A percentile compares a stretch with the other conserved stretches of the same genome.
phyloP scores from a whole-genome alignment of 1,284 basidiomycete genomes.

The Cryptococcus hybrid region DNA sequence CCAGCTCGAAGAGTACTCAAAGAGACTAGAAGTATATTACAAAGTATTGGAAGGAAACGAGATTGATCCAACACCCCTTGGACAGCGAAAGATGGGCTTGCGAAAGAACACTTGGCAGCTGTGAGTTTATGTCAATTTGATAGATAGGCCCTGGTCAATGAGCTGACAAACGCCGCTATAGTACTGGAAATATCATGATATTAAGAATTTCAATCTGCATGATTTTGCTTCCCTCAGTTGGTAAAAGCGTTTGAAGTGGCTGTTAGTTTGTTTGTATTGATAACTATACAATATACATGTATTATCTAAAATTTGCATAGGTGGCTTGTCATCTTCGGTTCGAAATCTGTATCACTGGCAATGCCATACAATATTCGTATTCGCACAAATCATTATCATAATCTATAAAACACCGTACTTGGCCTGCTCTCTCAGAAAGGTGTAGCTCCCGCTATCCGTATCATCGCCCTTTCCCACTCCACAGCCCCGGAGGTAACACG shows the following conservation, averaged over 20 bases:
- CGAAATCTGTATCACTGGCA: too few species aligned
- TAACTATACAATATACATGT: too few species aligned
- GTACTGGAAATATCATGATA: conserved; percentile 17
- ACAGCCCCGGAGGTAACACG: conserved; percentile 22
- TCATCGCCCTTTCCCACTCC: conserved; percentile 33
- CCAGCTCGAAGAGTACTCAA: conserved; percentile 30
- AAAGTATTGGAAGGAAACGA: conserved; percentile 23
- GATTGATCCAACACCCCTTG: conserved; percentile 33
- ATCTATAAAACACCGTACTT: conserved; percentile 1
- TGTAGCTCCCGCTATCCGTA: conserved; percentile 38
- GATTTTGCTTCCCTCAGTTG: conserved; percentile 17
- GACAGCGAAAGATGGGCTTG: conserved; percentile 25
- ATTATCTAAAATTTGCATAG: too few species aligned
- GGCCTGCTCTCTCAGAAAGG: conserved; percentile 27
- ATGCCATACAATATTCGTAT: background rate
- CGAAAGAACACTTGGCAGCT: conserved; percentile 22
- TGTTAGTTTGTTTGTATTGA: too few species aligned
- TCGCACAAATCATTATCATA: background rate
- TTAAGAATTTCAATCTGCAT: conserved; percentile 13
- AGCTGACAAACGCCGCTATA: background rate
- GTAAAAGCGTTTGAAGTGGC: background rate
- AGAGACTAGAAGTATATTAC: conserved; percentile 30
- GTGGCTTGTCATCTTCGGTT: too few species aligned
- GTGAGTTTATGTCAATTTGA: conserved; percentile 10
- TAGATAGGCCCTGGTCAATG: background rate